Evolutionary conservation across 2,329 filamentous ascomycete genomes (phyloP), one percentile per base, ranked within the genome.

Genomic region (Trichoderma asperellum): DNA sequence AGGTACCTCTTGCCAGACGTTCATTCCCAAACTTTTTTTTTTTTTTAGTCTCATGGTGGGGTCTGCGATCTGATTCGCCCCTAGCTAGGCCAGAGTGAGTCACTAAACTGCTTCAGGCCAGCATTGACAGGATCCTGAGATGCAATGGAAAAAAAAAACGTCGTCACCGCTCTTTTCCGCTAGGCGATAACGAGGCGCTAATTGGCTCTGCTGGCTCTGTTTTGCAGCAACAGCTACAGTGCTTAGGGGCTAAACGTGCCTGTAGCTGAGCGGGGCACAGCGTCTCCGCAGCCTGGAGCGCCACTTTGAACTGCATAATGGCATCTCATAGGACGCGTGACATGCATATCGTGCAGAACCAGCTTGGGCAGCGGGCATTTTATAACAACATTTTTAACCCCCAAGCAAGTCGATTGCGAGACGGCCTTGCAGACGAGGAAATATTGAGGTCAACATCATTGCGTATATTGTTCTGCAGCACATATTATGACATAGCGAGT

Each of bases 1-100:
- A 47, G 34, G 65, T 73, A 72, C 59, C 69, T 73, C 70, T 49
- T 59, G 63, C 63, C 57, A 56, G 52, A 60, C 29, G 34, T 56
- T 7, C 55, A 58, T 32, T 62, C 34, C 57, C 49, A 57, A 55
- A 68, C 52, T 56, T 59, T 66, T 66, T 58, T 58, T 57, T 55
- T 55, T 35, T 34, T 55, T 53, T 70, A 64, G 52, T 66, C 60
- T 55, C 68, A 62, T 70, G 68, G 73, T 74, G 72, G 73, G 72
- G 71, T 73, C 71, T 49, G 58, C 52, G 35, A 49, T n/a, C 64
- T 74, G 72, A 74, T 74, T 74, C 65, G 73, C 62, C 60, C 21
- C 62, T 24, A 64, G 58, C 16, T 34, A 70, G 14, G 57, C 40
- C 63, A 34, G 56, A 56, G 65, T 43, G 69, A n/a, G 16, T 32